Percentiles rank a stretch among this genome's conserved stretches.
phyloP scores from a whole-genome alignment of 371 early-diverging fungal species.

The Mucor irregularis region DNA sequence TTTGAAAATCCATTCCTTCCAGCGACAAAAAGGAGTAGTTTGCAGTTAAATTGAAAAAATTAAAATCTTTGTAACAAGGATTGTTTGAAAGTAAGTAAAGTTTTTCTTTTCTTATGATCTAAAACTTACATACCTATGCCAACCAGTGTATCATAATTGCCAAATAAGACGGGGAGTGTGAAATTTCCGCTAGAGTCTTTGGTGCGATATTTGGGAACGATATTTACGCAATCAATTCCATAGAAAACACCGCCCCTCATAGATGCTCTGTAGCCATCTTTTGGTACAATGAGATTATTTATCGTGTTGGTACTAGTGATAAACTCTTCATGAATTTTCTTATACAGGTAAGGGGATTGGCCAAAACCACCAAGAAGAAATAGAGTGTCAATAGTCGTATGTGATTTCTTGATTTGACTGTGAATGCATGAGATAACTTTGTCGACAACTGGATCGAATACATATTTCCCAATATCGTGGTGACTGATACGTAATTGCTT shows the following conservation, averaged over 20 bases:
- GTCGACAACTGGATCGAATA: slow-evolving; percentile 41
- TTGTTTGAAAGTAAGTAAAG: too few relatives aligned
- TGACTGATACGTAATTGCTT: not conserved
- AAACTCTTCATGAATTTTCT: slow-evolving; percentile 28
- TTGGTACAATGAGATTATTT: not conserved
- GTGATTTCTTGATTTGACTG: slow-evolving; percentile 28
- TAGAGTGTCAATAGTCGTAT: slow-evolving; percentile 21
- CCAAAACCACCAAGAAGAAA: slow-evolving; percentile 49
- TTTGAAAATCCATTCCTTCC: too few relatives aligned
- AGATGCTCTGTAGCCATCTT: not conserved
- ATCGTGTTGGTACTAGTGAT: not conserved
- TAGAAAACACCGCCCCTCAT: not conserved
- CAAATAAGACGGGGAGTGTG: too few relatives aligned
- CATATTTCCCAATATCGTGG: slow-evolving; percentile 17
- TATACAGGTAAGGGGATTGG: slow-evolving; percentile 33
- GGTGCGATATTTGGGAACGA: too few relatives aligned
- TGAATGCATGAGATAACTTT: slow-evolving; percentile 33
- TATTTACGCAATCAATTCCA: not conserved
- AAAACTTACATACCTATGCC: too few relatives aligned
- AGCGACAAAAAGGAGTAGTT: not conserved
- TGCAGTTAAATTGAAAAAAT: not conserved
- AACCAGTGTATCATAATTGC: too few relatives aligned
- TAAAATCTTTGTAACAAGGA: not conserved
- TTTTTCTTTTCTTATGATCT: too few relatives aligned
- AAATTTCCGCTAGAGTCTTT: too few relatives aligned